Evolutionary conservation across 1,284 basidiomycete species (phyloP).

Genomic region (Coniferiporia sulphurascens): DNA sequence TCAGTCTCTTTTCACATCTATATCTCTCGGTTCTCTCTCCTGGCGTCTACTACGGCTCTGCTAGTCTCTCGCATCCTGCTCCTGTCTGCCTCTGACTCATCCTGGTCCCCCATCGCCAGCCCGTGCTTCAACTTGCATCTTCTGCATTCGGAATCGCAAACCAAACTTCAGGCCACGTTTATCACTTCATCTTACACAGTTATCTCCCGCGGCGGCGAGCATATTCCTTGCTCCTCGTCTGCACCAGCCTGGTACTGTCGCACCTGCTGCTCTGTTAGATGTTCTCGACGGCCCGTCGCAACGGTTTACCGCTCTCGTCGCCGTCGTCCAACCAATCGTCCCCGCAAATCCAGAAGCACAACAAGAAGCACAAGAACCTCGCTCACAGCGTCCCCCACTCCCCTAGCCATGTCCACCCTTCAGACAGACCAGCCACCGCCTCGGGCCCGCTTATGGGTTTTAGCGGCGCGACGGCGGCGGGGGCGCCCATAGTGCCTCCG

Average conservation of each 20-base stretch:
- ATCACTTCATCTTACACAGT: no score
- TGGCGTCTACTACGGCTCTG: not conserved
- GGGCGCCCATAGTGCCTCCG: not conserved
- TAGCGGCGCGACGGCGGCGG: constrained; percentile 14
- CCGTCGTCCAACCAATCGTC: not conserved
- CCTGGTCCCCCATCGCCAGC: no score
- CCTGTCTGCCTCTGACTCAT: not conserved
- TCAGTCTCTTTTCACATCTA: not conserved
- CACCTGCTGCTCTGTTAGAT: constrained; percentile 1
- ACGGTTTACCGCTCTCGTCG: constrained; percentile 10
- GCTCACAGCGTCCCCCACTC: constrained; percentile 14
- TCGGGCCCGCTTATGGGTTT: constrained; percentile 15
- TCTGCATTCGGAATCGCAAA: no score
- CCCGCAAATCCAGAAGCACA: not conserved
- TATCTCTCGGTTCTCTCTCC: not conserved
- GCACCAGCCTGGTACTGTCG: not conserved
- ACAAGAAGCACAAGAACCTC: not conserved
- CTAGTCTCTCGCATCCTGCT: not conserved
- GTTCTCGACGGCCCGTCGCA: constrained; percentile 17
- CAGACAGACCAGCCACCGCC: constrained; percentile 11
- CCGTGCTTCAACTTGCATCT: not conserved
- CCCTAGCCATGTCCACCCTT: constrained; percentile 1
- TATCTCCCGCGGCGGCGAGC: not conserved
- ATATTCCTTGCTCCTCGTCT: not conserved
- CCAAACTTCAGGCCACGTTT: no score